Conservation (phyloP, 139 green algal genomes). For the Diplosphaera chodatii region DNA sequence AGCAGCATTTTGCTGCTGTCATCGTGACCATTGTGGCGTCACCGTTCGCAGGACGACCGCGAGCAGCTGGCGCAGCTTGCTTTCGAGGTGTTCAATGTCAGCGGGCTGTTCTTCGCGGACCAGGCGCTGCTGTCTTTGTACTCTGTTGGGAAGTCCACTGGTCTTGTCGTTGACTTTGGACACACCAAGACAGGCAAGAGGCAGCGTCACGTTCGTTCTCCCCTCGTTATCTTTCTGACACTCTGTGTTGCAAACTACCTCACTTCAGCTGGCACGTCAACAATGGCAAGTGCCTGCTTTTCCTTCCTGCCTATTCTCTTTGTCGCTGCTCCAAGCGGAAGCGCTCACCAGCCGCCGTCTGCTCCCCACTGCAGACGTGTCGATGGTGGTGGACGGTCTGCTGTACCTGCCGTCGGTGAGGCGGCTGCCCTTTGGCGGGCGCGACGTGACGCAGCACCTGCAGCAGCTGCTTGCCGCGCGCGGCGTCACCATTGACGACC, state of each 20-base stretch:
- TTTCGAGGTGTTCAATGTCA: constrained; percentile 76
- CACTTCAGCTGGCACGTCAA: too few species aligned
- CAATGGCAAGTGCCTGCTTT: too few species aligned
- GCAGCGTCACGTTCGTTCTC: too few species aligned
- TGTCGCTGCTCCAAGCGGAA: too few species aligned
- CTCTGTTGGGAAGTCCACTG: constrained; percentile 60
- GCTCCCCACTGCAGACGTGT: constrained; percentile 50
- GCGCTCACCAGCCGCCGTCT: neutral
- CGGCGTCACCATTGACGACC: neutral
- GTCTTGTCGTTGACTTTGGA: constrained; percentile 78
- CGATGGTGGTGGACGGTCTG: constrained; percentile 69
- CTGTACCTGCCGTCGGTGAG: constrained; percentile 29
- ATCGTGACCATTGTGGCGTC: too few species aligned
- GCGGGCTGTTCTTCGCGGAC: constrained; percentile 60
- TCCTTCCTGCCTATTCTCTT: too few species aligned
- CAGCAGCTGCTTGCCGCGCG: constrained; percentile 8
- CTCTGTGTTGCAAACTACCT: too few species aligned
- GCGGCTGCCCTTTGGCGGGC: constrained; percentile 52
- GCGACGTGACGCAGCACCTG: constrained; percentile 48
- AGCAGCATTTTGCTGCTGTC: too few species aligned
- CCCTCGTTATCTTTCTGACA: too few species aligned
- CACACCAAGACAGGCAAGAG: constrained; percentile 53
- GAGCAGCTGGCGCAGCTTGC: constrained; percentile 69
- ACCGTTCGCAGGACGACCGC: constrained; percentile 29
- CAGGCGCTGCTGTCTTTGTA: constrained; percentile 65